These are phyloP conservation scores for Chloromonas sp. DNA, from an alignment of 163 green algal species.

Conservation along the genomic window DNA sequence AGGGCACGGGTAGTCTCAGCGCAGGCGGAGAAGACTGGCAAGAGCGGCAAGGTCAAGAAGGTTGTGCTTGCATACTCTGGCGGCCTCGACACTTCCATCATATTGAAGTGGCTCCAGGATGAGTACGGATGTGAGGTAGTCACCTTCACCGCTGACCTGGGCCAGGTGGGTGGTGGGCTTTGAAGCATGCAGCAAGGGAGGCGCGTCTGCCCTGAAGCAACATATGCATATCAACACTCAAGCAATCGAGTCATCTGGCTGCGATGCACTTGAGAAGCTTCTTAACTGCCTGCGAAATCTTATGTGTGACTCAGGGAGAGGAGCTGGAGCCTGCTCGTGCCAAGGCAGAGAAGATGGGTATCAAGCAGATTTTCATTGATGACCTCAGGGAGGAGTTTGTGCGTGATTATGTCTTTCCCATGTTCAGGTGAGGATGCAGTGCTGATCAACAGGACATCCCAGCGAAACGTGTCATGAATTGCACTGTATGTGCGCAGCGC, in stretches of 20 bases:
- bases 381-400: conserved; percentile 99
- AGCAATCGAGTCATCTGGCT: too few species aligned
- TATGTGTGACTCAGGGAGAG: conserved; percentile 61
- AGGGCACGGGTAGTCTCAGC: neutral
- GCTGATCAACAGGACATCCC: too few species aligned
- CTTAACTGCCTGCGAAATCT: too few species aligned
- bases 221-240: too few species aligned
- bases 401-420: conserved; percentile 96
- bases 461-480: too few species aligned
- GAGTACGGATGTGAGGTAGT: conserved; percentile 94
- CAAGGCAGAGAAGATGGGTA: conserved; percentile 91
- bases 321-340: conserved; percentile 88
- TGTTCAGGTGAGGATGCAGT: conserved; percentile 72
- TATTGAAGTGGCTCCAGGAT: conserved; percentile 97
- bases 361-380: conserved; percentile 97
- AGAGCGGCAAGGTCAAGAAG: conserved; percentile 20
- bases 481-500: neutral
- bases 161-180: conserved; percentile 59
- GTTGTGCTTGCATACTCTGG: conserved; percentile 97
- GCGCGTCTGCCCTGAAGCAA: too few species aligned
- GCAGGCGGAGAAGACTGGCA: neutral
- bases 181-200: too few species aligned
- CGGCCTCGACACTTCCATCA: conserved; percentile 97
- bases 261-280: too few species aligned
- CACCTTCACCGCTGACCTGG: conserved; percentile 96